phyloP scores from a whole-genome alignment of 495 filamentous ascomycete genomes.

The Aspergillus mulundensis region DNA sequence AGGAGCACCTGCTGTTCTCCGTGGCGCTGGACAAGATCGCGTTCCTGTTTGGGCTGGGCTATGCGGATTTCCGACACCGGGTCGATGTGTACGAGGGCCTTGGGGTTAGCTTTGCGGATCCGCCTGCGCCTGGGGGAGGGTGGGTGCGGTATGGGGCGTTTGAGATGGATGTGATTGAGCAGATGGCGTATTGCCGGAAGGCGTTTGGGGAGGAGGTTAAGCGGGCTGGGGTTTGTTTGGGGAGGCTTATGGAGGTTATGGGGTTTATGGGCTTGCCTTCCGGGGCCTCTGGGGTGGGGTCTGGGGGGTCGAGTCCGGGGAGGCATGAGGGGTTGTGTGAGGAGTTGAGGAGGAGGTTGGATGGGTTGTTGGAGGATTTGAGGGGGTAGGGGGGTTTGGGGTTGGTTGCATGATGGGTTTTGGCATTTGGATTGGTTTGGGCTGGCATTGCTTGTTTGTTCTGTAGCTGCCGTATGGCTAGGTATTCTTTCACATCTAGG shows the following conservation, averaged over 20 bases:
- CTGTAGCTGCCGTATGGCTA: no score
- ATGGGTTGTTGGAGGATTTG: slow-evolving; percentile 7
- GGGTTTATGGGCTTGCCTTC: background rate
- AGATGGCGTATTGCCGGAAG: slow-evolving; percentile 10
- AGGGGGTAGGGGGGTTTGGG: background rate
- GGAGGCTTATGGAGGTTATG: slow-evolving; percentile 9
- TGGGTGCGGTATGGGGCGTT: slow-evolving; percentile 14
- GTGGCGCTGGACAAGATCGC: slow-evolving; percentile 16
- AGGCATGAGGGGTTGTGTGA: slow-evolving; percentile 14
- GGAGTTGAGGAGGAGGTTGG: slow-evolving; percentile 13
- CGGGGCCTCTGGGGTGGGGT: no score
- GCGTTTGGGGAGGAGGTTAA: slow-evolving; percentile 13
- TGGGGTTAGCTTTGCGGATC: background rate
- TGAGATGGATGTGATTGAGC: slow-evolving; percentile 16
- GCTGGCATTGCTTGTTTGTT: no score
- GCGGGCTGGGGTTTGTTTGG: slow-evolving; percentile 12
- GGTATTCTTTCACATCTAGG: no score
- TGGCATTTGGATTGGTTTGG: no score
- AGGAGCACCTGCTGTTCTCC: slow-evolving; percentile 15
- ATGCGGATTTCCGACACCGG: slow-evolving; percentile 5
- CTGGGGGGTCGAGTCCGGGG: background rate
- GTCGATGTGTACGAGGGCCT: slow-evolving; percentile 8
- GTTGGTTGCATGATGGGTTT: no score
- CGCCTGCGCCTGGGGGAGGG: background rate
- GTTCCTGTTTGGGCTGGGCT: slow-evolving; percentile 10